Evolutionary conservation across 768 basidiomycete genomes (phyloP).

Genomic region (Lactarius evosmus): DNA sequence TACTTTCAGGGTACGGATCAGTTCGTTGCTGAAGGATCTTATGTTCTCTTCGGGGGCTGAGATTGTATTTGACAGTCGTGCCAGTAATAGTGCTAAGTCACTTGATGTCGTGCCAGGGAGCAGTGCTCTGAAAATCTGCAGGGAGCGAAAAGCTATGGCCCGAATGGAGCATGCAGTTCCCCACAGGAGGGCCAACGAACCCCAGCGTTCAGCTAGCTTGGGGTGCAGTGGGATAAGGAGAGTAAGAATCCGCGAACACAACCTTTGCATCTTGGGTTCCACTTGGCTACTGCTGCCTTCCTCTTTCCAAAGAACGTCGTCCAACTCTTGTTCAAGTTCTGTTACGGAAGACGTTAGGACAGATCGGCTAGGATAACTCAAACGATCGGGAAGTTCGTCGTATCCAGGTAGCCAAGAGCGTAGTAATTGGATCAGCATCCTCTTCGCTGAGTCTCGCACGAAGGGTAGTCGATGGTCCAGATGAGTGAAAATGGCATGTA

Average conservation of each 20-base stretch:
- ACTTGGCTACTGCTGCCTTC: conserved; percentile 55
- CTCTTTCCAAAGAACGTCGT: conserved; percentile 66
- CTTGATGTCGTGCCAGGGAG: conserved; percentile 65
- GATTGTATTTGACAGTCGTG: conserved; percentile 80
- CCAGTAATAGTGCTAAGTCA: conserved; percentile 76
- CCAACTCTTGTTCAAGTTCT: conserved; percentile 56
- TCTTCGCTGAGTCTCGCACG: conserved; percentile 66
- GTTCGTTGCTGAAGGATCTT: conserved; percentile 79
- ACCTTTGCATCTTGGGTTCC: conserved; percentile 62
- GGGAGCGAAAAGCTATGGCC: conserved; percentile 79
- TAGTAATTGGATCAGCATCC: conserved; percentile 81
- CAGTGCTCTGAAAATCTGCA: conserved; percentile 85
- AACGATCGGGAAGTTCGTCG: conserved; percentile 64
- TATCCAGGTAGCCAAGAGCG: conserved; percentile 80
- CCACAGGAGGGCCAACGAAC: conserved; percentile 76
- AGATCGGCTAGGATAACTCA: conserved; percentile 44
- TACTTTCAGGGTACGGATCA: conserved; percentile 70
- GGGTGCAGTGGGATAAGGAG: conserved; percentile 70
- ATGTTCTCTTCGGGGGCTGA: conserved; percentile 73
- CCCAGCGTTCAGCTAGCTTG: conserved; percentile 71
- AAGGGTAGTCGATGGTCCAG: conserved; percentile 72
- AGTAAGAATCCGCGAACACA: conserved; percentile 63
- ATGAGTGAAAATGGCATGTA: conserved; percentile 79
- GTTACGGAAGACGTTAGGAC: conserved; percentile 50
- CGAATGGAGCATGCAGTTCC: conserved; percentile 86